Percentiles rank a stretch among this genome's conserved stretches.
Conservation (phyloP, 2,329 filamentous ascomycete species). For the Cordyceps pruinosa region DNA sequence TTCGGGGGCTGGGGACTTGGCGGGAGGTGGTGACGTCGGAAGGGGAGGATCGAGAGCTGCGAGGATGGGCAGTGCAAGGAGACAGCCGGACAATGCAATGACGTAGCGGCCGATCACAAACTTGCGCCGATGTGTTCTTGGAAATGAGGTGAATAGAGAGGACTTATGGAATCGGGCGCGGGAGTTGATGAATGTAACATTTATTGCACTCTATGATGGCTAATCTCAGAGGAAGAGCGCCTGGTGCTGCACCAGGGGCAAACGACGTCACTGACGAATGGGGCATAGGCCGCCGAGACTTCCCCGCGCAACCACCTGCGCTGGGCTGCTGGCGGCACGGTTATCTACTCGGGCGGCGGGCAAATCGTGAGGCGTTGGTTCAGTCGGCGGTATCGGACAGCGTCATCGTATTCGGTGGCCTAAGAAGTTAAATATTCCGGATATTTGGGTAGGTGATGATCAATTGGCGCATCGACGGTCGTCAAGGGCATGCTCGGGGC, state of each 20-base stretch:
- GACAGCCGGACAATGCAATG: constrained; percentile 6
- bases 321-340: background rate
- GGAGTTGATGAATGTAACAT: background rate
- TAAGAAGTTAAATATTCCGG: background rate
- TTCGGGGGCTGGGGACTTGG: background rate
- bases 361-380: background rate
- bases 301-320: background rate
- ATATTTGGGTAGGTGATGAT: background rate
- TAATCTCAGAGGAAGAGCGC: background rate
- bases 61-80: constrained; percentile 3
- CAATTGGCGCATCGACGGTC: background rate
- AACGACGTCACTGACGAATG: constrained; percentile 6
- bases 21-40: constrained; percentile 18
- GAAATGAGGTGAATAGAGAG: background rate
- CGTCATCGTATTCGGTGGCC: background rate
- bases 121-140: too few relatives aligned
- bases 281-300: constrained; percentile 7
- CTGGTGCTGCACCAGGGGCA: background rate
- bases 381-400: constrained; percentile 1
- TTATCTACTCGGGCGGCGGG: background rate
- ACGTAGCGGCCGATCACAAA: constrained; percentile 6
- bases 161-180: background rate
- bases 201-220: background rate
- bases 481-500: too few relatives aligned
- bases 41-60: background rate